Evolutionary conservation across 306 rosid genomes (phyloP), one percentile per base, ranked within the genome.

Genomic region (Cicer judaicum): DNA sequence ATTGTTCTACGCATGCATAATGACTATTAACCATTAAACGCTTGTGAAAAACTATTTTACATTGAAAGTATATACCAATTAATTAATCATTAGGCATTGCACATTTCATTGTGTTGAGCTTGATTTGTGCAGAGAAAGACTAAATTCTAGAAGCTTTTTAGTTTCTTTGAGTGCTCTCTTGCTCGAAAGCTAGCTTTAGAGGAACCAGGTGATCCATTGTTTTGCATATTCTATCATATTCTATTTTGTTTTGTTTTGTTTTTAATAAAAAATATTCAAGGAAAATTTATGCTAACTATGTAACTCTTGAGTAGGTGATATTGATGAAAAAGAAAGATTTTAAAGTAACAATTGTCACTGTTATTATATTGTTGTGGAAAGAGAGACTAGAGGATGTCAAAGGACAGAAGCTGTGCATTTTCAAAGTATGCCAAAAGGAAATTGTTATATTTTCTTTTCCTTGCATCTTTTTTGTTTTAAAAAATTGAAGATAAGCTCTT

Each of bases 81-180:
- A 29, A 29, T 29, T 29, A 29, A 29, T 29, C 36, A 29, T 29
- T 29, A 29, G 36, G 1, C 36, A 29, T 29, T 81, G 60, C 39
- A 64, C 63, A 66, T 60, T 76, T 76, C 64, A 38, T 44, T 72
- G 8, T 24, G 39, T 54, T 52, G 72, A 59, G 60, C n/a, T 48
- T 15, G 53, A 54, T 62, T 60, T 66, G 38, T 81, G 59, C 83
- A 89, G 98, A 89, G 81, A 49, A 85, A 88, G 72, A 82, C 84
- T 65, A 74, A 79, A 69, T 50, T 81, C 68, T 76, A 72, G 84
- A 86, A 91, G 78, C 88, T 81, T 42, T 81, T 81, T 34, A 72
- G 85, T 55, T 79, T 85, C 78, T 75, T 85, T 6, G 76, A 85
- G 18, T 21, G 82, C 24, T 78, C 87, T 11, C 18, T 60, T 49